Conservation (phyloP, 108 stramenopile species). For the Stephanodiscus triporus region DNA sequence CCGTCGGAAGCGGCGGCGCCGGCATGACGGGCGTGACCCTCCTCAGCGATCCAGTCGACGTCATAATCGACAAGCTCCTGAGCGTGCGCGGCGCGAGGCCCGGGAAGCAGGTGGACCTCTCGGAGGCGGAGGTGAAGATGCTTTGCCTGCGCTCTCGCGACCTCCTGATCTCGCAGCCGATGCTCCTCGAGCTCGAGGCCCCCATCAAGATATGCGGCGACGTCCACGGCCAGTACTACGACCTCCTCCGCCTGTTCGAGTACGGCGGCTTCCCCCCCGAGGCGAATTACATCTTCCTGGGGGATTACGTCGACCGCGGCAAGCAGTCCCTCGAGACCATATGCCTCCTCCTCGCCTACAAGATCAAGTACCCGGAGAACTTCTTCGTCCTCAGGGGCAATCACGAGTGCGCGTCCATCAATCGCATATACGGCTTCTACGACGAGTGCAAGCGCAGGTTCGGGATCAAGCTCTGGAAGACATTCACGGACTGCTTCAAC, state of each 20-base stretch:
- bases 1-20: constrained; percentile 8
- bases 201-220: constrained; percentile 99
- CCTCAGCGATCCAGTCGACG: constrained; percentile 86
- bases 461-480: constrained; percentile 99
- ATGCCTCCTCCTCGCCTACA: constrained; percentile 96
- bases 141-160: constrained; percentile 91
- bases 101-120: constrained; percentile 88
- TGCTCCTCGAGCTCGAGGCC: constrained; percentile 97
- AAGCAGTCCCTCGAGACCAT: constrained; percentile 98
- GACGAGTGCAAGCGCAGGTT: constrained; percentile 98
- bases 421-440: constrained; percentile 99
- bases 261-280: constrained; percentile 98
- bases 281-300: constrained; percentile 97
- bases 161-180: constrained; percentile 95
- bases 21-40: constrained; percentile 58
- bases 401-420: constrained; percentile 99
- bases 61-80: constrained; percentile 89
- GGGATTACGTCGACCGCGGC: constrained; percentile 98
- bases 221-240: constrained; percentile 96
- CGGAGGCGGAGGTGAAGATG: constrained; percentile 93
- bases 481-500: constrained; percentile 99
- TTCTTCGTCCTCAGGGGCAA: constrained; percentile 99
- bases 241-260: constrained; percentile 96
- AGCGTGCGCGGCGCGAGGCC: constrained; percentile 90
- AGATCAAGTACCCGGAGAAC: constrained; percentile 99